Conservation (phyloP, 345 rosid genomes). For the Euphorbia tirucalli region DNA sequence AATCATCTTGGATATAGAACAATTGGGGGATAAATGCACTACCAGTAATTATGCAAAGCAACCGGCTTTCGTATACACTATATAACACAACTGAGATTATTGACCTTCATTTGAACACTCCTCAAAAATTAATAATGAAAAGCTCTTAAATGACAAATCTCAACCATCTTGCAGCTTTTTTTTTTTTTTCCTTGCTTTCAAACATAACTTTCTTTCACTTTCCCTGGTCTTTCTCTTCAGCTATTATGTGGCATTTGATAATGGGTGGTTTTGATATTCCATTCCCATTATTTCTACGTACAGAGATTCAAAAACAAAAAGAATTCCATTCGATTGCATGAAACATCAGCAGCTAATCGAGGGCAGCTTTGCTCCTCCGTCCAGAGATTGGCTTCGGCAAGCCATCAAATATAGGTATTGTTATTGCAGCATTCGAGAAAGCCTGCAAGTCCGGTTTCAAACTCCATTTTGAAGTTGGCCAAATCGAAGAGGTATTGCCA, state of each 20-base stretch:
- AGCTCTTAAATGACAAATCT: too few relatives aligned
- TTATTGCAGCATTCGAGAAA: slow-evolving; percentile 46
- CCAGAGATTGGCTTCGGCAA: slow-evolving; percentile 67
- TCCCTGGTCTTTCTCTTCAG: background rate
- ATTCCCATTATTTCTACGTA: slow-evolving; percentile 2
- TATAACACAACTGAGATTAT: background rate
- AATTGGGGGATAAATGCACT: slow-evolving; percentile 1
- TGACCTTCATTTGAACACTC: background rate
- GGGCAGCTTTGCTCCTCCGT: slow-evolving; percentile 69
- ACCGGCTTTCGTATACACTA: slow-evolving; percentile 15
- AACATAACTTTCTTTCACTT: background rate
- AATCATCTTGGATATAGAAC: background rate
- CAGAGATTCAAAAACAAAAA: slow-evolving; percentile 4
- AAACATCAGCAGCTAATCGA: slow-evolving; percentile 47
- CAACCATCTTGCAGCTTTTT: too few relatives aligned
- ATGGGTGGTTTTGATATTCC: slow-evolving; percentile 1
- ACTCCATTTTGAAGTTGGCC: slow-evolving; percentile 61
- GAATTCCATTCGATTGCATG: background rate
- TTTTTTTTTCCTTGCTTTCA: too few relatives aligned
- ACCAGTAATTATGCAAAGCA: background rate
- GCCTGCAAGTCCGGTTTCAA: slow-evolving; percentile 64
- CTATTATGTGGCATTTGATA: background rate
- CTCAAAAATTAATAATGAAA: too few relatives aligned
- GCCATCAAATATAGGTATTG: slow-evolving; percentile 74
- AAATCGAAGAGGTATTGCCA: slow-evolving; percentile 31